A percentile compares a stretch with the other conserved stretches of the same genome.
Conservation (phyloP, 257 asterid genomes). For the Haberlea rhodopensis region DNA sequence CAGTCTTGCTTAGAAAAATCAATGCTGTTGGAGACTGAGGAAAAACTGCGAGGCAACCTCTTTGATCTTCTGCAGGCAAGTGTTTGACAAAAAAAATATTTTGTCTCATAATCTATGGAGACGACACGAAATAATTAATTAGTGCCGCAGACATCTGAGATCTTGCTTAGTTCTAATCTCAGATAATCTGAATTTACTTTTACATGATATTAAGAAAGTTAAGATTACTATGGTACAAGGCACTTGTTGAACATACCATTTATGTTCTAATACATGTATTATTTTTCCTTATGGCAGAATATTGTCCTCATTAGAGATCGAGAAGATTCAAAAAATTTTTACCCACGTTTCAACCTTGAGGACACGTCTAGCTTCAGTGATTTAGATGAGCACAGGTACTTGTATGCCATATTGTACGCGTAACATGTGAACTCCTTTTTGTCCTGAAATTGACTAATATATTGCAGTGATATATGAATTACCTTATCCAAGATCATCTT, state of each 20-base stretch:
- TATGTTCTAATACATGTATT: slow-evolving; percentile 9
- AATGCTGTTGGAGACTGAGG: slow-evolving; percentile 68
- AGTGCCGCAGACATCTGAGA: not conserved
- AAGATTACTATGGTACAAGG: not conserved
- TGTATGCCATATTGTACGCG: not conserved
- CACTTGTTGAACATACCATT: too few relatives aligned
- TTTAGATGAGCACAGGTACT: slow-evolving; percentile 75
- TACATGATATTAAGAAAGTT: not conserved
- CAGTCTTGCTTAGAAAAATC: slow-evolving; percentile 61
- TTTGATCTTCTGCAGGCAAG: slow-evolving; percentile 87
- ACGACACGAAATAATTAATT: slow-evolving; percentile 1
- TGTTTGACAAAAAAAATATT: too few relatives aligned
- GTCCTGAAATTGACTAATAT: not conserved
- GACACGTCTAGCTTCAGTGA: slow-evolving; percentile 73
- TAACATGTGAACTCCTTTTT: not conserved
- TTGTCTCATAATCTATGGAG: not conserved
- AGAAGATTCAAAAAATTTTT: slow-evolving; percentile 70
- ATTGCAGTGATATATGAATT: not conserved
- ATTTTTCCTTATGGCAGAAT: slow-evolving; percentile 48
- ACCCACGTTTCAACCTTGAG: slow-evolving; percentile 94
- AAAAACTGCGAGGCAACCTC: slow-evolving; percentile 55
- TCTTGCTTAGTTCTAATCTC: slow-evolving; percentile 6
- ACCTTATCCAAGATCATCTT: not conserved
- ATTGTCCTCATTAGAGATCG: slow-evolving; percentile 82
- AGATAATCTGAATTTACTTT: not conserved